phyloP scores from a whole-genome alignment of 2,329 filamentous ascomycete genomes.

The Chaetothyriales sp. region DNA sequence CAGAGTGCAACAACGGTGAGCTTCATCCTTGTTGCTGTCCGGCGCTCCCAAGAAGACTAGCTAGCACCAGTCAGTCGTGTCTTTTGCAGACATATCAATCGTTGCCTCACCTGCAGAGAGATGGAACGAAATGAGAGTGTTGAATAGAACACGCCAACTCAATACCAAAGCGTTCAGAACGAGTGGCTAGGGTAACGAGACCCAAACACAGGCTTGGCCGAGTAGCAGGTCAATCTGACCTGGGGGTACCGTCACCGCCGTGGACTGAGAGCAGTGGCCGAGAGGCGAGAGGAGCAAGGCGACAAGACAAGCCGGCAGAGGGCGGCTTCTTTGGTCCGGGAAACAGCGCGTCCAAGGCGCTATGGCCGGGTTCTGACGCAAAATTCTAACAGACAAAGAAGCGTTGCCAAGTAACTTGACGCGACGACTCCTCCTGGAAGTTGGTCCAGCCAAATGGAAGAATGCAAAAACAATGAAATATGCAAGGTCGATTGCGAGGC shows the following conservation, averaged over 20 bases:
- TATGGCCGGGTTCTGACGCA: neutral
- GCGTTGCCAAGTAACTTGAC: neutral
- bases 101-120: neutral
- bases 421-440: neutral
- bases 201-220: neutral
- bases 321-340: neutral
- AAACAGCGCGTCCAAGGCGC: neutral
- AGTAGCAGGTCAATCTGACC: neutral
- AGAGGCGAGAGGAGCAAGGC: neutral
- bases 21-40: conserved; percentile 11
- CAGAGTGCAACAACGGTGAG: conserved; percentile 16
- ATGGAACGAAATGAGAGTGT: neutral
- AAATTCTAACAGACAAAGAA: neutral
- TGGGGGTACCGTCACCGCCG: neutral
- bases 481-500: neutral
- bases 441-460: neutral
- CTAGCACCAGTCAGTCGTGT: neutral
- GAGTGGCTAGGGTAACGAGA: neutral
- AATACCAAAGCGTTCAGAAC: neutral
- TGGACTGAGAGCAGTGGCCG: neutral
- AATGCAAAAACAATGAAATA: neutral
- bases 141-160: neutral
- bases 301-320: neutral
- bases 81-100: neutral
- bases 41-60: no score